Conservation (phyloP, 2,329 filamentous ascomycete species). For the Didymella arachidicola region DNA sequence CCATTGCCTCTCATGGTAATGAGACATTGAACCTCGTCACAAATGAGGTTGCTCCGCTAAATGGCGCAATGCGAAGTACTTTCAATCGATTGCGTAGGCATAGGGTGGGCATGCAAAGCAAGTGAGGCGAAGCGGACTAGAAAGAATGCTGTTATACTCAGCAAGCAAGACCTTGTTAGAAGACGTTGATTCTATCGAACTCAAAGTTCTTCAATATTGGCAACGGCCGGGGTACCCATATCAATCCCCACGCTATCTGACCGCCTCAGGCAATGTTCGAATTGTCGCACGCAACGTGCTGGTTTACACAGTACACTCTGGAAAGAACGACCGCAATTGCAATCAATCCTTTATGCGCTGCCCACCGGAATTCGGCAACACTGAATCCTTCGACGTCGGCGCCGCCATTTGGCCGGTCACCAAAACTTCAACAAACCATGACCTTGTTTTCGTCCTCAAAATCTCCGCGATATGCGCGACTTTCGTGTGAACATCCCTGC, state of each 20-base stretch:
- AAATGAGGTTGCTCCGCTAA: neutral
- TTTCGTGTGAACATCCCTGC: slow-evolving; percentile 1
- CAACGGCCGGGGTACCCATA: slow-evolving; percentile 17
- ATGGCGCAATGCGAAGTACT: slow-evolving; percentile 1
- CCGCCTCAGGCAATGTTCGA: slow-evolving; percentile 10
- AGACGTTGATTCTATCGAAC: slow-evolving; percentile 6
- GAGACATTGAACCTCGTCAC: neutral
- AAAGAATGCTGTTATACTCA: slow-evolving; percentile 1
- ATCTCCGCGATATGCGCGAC: slow-evolving; percentile 18
- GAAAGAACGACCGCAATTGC: slow-evolving; percentile 1
- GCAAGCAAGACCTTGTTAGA: slow-evolving; percentile 13
- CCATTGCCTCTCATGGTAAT: neutral
- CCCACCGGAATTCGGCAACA: slow-evolving; percentile 11
- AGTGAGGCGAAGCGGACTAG: slow-evolving; percentile 9
- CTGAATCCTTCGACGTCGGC: slow-evolving; percentile 8
- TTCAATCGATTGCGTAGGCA: neutral
- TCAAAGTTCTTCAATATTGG: slow-evolving; percentile 8
- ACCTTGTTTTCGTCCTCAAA: slow-evolving; percentile 14
- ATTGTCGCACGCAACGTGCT: neutral
- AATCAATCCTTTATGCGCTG: neutral
- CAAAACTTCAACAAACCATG: slow-evolving; percentile 8
- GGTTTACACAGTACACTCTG: neutral
- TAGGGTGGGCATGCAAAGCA: neutral
- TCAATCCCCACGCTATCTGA: slow-evolving; percentile 18
- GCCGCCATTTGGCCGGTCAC: slow-evolving; percentile 10